These are phyloP conservation scores for Seminavis robusta DNA, from an alignment of 108 stramenopile genomes.

Conservation along the genomic window DNA sequence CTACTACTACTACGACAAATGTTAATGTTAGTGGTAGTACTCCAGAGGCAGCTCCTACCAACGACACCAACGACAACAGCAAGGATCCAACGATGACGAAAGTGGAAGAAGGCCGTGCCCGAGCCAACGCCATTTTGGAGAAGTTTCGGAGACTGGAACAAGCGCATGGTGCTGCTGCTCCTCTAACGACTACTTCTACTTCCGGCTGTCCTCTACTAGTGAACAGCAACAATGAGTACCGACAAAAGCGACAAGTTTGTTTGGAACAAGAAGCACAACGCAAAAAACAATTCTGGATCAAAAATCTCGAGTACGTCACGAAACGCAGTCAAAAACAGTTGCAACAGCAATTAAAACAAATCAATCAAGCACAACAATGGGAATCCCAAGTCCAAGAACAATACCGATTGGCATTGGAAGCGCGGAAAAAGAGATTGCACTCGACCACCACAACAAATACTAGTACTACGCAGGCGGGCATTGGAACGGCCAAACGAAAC, in stretches of 20 bases:
- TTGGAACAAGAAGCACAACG: constrained; percentile 40
- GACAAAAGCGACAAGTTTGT: constrained; percentile 23
- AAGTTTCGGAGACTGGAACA: background rate
- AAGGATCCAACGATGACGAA: background rate
- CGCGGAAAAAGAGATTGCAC: constrained; percentile 12
- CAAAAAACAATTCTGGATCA: constrained; percentile 35
- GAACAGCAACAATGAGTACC: constrained; percentile 14
- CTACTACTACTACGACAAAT: no score
- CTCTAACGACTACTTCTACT: no score
- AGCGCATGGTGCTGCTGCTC: background rate
- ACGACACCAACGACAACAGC: background rate
- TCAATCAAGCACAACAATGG: constrained; percentile 36
- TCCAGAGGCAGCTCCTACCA: no score
- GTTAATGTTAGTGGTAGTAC: no score
- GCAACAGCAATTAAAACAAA: constrained; percentile 35
- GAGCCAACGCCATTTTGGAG: constrained; percentile 7
- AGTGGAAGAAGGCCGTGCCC: background rate
- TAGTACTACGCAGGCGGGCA: constrained; percentile 40
- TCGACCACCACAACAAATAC: constrained; percentile 2
- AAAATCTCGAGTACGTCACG: constrained; percentile 73
- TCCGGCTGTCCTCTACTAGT: background rate
- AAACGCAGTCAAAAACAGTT: constrained; percentile 47
- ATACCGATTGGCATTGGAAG: constrained; percentile 16
- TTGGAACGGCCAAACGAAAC: constrained; percentile 52
- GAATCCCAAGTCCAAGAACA: constrained; percentile 33